A percentile compares a stretch with the other conserved stretches of the same genome.
phyloP scores from a whole-genome alignment of 176 grass and related monocot species.

The Zizania latifolia region DNA sequence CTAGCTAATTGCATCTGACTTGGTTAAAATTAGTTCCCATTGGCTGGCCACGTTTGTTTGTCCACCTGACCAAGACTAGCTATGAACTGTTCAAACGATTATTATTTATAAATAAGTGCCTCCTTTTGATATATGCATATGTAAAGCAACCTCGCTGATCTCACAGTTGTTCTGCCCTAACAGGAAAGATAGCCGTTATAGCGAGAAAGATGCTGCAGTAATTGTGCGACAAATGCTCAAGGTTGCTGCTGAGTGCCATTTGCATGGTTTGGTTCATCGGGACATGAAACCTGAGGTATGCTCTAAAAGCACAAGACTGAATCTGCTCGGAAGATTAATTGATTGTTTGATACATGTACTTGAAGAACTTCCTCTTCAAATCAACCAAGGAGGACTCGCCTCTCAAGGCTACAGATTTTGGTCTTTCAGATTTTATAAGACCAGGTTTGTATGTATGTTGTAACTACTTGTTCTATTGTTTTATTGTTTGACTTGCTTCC shows the following conservation, averaged over 20 bases:
- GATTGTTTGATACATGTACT: slow-evolving; percentile 5
- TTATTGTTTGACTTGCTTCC: background rate
- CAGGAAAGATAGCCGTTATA: slow-evolving; percentile 93
- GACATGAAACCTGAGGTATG: slow-evolving; percentile 98
- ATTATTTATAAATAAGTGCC: background rate
- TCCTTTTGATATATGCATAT: slow-evolving; percentile 12
- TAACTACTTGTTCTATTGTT: slow-evolving; percentile 18
- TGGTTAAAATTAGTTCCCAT: background rate
- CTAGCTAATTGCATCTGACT: background rate
- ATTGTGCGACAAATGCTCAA: slow-evolving; percentile 95
- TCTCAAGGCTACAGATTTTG: slow-evolving; percentile 97
- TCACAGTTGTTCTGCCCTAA: background rate
- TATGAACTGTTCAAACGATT: background rate
- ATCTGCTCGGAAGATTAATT: background rate
- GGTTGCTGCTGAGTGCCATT: slow-evolving; percentile 94
- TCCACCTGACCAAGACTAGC: background rate
- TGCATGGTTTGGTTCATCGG: slow-evolving; percentile 94
- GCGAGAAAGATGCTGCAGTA: slow-evolving; percentile 92
- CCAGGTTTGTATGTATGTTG: slow-evolving; percentile 52
- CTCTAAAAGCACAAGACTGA: slow-evolving; percentile 18
- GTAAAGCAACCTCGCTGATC: background rate
- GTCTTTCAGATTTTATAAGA: slow-evolving; percentile 92
- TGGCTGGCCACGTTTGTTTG: background rate
- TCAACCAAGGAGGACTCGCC: slow-evolving; percentile 65
- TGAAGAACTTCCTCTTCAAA: slow-evolving; percentile 96